These are phyloP conservation scores for Recurvomyces mirabilis DNA, from an alignment of 495 filamentous ascomycete species.

Conservation along the genomic window DNA sequence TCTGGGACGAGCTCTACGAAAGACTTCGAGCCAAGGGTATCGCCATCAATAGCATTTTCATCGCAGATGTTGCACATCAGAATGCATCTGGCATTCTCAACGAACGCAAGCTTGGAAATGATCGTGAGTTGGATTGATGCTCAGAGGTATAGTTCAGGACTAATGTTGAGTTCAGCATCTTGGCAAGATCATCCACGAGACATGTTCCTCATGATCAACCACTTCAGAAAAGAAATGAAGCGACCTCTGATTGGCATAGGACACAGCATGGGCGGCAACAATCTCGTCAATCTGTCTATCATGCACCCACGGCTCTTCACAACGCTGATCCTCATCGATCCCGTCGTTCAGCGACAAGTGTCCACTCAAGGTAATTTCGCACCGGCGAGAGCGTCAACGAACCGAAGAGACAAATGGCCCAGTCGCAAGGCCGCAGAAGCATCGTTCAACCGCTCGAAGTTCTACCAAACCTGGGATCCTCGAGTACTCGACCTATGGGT, in stretches of 20 bases:
- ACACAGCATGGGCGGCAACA: conserved; percentile 76
- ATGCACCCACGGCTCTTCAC: conserved; percentile 76
- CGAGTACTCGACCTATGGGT: conserved; percentile 32
- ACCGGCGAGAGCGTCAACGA: conserved; percentile 25
- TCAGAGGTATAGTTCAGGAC: not conserved
- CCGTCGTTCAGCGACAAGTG: conserved; percentile 49
- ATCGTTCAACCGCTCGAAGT: conserved; percentile 29
- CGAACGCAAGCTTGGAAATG: conserved; percentile 32
- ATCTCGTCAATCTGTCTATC: conserved; percentile 51
- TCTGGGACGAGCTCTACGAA: conserved; percentile 35
- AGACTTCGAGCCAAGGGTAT: conserved; percentile 22
- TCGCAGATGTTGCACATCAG: conserved; percentile 37
- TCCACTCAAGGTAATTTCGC: conserved; percentile 23
- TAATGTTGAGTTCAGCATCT: conserved; percentile 24
- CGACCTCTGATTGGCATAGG: conserved; percentile 82
- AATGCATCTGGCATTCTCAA: conserved; percentile 32
- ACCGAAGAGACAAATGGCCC: conserved; percentile 31
- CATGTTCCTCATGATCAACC: conserved; percentile 76
- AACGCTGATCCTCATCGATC: conserved; percentile 69
- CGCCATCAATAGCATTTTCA: conserved; percentile 35
- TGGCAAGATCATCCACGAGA: conserved; percentile 87
- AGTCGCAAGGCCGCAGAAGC: conserved; percentile 27
- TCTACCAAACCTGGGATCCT: conserved; percentile 34
- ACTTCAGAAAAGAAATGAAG: conserved; percentile 70
- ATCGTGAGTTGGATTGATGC: conserved; percentile 25